Evolutionary conservation across 2,329 filamentous ascomycete genomes (phyloP), one percentile per base, ranked within the genome.

Genomic region (Cyphellophora attinorum): DNA sequence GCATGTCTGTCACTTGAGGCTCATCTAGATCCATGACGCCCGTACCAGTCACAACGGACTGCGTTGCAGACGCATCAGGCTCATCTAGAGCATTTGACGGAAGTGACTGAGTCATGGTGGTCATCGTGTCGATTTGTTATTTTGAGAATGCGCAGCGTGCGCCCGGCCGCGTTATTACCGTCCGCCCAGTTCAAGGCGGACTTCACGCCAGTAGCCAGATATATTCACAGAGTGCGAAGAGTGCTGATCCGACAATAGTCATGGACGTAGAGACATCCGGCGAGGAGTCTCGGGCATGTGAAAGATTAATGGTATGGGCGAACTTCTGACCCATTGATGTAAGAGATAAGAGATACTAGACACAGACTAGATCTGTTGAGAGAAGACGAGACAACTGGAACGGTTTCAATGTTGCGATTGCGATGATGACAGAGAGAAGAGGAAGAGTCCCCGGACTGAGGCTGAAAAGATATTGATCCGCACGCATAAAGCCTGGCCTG

Each of bases 111-210:
- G n/a, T n/a, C n/a, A n/a, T n/a, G n/a, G n/a, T n/a, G n/a, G n/a
- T n/a, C n/a, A n/a, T n/a, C n/a, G n/a, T n/a, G n/a, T n/a, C n/a
- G n/a, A n/a, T n/a, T n/a, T n/a, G n/a, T n/a, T n/a, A n/a, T n/a
- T n/a, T n/a, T n/a, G n/a, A n/a, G n/a, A n/a, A n/a, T n/a, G n/a
- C n/a, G n/a, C n/a, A n/a, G n/a, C n/a, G n/a, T n/a, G n/a, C n/a
- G n/a, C n/a, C n/a, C n/a, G n/a, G n/a, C n/a, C n/a, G n/a, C n/a
- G n/a, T 50, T 56, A 53, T 65, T 65, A 65, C 60, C 61, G 63
- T 67, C 64, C 64, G 63, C 59, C 62, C 61, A 58, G 41, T 59
- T 65, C 61, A 67, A 61, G 64, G 65, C 64, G 63, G 64, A 67
- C 62, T 56, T 48, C 54, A 50, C 49, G 59, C 62, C 62, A 56